A percentile compares a stretch with the other conserved stretches of the same genome.
These are phyloP conservation scores for Elsinoe necatrix DNA, from an alignment of 2,329 filamentous ascomycete species.

Conservation along the genomic window DNA sequence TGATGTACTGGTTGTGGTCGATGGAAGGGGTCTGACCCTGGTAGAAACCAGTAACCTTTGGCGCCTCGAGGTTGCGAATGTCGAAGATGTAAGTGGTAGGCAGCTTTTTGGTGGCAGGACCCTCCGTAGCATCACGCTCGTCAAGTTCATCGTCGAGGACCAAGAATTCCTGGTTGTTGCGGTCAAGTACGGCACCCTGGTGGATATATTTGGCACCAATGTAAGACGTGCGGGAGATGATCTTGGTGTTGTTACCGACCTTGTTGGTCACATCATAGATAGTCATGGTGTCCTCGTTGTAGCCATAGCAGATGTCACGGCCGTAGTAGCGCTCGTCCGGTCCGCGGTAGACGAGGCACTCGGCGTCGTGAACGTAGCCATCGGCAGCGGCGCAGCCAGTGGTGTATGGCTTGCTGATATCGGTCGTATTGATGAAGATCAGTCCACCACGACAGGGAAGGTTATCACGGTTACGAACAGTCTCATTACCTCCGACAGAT, in stretches of 20 bases:
- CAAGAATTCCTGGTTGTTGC: conserved; percentile 38
- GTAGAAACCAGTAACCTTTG: conserved; percentile 35
- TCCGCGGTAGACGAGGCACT: conserved; percentile 46
- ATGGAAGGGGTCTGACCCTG: conserved; percentile 29
- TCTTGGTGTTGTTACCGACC: conserved; percentile 23
- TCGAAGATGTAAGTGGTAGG: conserved; percentile 45
- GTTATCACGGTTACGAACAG: conserved; percentile 16
- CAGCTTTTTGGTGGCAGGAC: conserved; percentile 35
- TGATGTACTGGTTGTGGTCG: conserved; percentile 38
- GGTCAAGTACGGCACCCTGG: conserved; percentile 46
- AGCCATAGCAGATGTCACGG: conserved; percentile 45
- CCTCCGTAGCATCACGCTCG: conserved; percentile 37
- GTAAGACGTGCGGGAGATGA: conserved; percentile 44
- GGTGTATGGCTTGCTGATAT: conserved; percentile 42
- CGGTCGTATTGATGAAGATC: conserved; percentile 47
- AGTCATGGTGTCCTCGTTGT: conserved; percentile 41
- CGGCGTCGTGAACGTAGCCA: conserved; percentile 52
- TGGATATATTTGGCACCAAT: conserved; percentile 45
- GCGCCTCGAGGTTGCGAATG: conserved; percentile 37
- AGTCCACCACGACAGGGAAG: conserved; percentile 40
- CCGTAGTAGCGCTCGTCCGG: conserved; percentile 40
- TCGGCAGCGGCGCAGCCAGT: conserved; percentile 45
- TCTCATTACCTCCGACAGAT: conserved; percentile 34
- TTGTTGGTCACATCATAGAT: conserved; percentile 42
- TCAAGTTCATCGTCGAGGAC: conserved; percentile 49